A percentile compares a stretch with the other conserved stretches of the same genome.
These are phyloP conservation scores for Eucalyptus tenuipes DNA, from an alignment of 345 rosid genomes.

Conservation along the genomic window DNA sequence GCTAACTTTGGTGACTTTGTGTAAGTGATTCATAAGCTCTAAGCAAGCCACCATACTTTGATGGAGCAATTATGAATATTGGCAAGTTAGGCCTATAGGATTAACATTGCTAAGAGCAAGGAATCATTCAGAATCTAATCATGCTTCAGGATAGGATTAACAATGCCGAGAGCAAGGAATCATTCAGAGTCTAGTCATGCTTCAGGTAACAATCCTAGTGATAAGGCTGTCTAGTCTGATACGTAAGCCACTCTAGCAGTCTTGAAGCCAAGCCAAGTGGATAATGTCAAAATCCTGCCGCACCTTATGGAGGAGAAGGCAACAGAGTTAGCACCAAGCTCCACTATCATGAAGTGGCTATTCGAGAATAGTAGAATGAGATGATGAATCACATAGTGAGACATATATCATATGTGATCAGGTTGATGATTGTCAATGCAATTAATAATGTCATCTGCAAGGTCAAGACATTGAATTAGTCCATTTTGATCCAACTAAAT, in stretches of 20 bases:
- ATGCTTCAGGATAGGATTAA: neutral
- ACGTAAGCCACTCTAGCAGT: accelerated
- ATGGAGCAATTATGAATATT: too few relatives aligned
- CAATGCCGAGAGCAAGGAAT: neutral
- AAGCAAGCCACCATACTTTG: too few relatives aligned
- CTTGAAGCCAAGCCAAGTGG: neutral
- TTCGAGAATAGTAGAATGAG: neutral
- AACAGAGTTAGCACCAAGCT: neutral
- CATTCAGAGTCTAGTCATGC: neutral
- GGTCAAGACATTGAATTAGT: accelerated
- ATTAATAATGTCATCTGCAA: neutral
- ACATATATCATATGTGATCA: neutral
- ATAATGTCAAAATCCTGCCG: accelerated
- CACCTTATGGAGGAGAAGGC: neutral
- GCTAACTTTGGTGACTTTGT: too few relatives aligned
- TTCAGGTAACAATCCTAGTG: neutral
- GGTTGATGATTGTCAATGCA: accelerated
- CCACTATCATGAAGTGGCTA: neutral
- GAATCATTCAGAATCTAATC: neutral
- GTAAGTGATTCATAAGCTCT: too few relatives aligned
- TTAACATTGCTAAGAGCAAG: neutral
- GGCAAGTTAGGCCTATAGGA: too few relatives aligned
- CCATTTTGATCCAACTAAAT: neutral
- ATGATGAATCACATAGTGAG: neutral
- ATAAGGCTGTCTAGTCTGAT: accelerated